These are phyloP conservation scores for Fusarium sublunatum DNA, from an alignment of 2,329 filamentous ascomycete species.

Conservation along the genomic window DNA sequence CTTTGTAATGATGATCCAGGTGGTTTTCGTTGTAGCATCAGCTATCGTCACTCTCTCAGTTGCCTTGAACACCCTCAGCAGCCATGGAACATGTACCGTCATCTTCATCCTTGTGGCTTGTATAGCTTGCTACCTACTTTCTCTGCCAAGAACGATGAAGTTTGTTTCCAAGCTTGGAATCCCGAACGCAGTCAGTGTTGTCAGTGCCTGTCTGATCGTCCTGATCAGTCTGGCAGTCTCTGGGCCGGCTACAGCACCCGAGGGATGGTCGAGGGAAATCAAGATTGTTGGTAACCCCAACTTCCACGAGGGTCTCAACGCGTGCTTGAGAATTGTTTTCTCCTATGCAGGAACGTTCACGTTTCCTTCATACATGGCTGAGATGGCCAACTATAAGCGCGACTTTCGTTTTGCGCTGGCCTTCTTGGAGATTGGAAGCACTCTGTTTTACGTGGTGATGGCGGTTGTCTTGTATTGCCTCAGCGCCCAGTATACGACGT, in stretches of 20 bases:
- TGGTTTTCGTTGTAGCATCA: conserved; percentile 39
- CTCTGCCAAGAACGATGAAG: conserved; percentile 41
- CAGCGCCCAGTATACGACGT: conserved; percentile 37
- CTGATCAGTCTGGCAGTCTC: conserved; percentile 36
- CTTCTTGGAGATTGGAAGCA: conserved; percentile 41
- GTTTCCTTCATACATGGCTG: conserved; percentile 45
- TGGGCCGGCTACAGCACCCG: conserved; percentile 33
- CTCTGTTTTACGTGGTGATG: conserved; percentile 41
- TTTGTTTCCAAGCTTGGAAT: conserved; percentile 41
- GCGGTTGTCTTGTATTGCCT: conserved; percentile 44
- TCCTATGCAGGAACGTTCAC: conserved; percentile 46
- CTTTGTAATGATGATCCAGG: conserved; percentile 40
- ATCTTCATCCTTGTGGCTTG: conserved; percentile 39
- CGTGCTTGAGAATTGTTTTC: conserved; percentile 40
- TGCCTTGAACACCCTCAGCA: conserved; percentile 38
- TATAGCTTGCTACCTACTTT: conserved; percentile 28
- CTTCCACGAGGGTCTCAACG: conserved; percentile 43
- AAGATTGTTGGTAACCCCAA: conserved; percentile 32
- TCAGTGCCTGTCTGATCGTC: conserved; percentile 35
- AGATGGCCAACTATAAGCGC: conserved; percentile 38
- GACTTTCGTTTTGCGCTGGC: conserved; percentile 43
- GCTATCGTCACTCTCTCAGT: conserved; percentile 36
- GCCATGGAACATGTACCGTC: conserved; percentile 36
- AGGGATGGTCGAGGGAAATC: conserved; percentile 36
- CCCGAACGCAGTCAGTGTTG: conserved; percentile 38